A percentile compares a stretch with the other conserved stretches of the same genome.
These are phyloP conservation scores for Thuidium tamariscinum DNA, from an alignment of 225 moss, liverwort and hornwort species.

Conservation along the genomic window DNA sequence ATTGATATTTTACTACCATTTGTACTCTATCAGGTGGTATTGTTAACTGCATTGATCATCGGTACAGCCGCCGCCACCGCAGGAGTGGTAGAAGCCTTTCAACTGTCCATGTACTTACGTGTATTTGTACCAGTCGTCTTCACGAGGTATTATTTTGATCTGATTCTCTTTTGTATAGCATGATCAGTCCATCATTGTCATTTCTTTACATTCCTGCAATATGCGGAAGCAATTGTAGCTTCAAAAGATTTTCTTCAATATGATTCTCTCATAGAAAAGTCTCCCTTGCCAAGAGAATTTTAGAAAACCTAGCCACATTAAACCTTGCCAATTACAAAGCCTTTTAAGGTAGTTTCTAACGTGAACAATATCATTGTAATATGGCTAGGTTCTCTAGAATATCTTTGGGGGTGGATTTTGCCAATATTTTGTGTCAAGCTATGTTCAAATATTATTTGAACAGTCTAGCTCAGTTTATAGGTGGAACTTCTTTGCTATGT, in stretches of 20 bases:
- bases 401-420: not conserved
- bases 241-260: not conserved
- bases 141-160: conserved; percentile 18
- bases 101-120: conserved; percentile 31
- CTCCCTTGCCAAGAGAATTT: not conserved
- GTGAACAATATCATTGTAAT: not conserved
- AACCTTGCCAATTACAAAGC: not conserved
- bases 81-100: conserved; percentile 14
- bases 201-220: not conserved
- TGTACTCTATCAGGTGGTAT: conserved; percentile 20
- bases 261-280: not conserved
- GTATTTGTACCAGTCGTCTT: conserved; percentile 34
- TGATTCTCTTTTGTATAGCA: not conserved
- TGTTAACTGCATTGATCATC: conserved; percentile 20
- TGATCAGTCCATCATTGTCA: not conserved
- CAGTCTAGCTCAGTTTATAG: not conserved
- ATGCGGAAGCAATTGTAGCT: not conserved
- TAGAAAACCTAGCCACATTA: not conserved
- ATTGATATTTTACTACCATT: not conserved
- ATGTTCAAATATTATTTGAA: not conserved
- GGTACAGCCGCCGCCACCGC: conserved; percentile 16
- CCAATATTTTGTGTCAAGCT: not conserved
- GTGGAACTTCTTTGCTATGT: not conserved
- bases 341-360: not conserved
- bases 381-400: not conserved